phyloP scores from a whole-genome alignment of 2,329 filamentous ascomycete species.

The Aureobasidium sp. region DNA sequence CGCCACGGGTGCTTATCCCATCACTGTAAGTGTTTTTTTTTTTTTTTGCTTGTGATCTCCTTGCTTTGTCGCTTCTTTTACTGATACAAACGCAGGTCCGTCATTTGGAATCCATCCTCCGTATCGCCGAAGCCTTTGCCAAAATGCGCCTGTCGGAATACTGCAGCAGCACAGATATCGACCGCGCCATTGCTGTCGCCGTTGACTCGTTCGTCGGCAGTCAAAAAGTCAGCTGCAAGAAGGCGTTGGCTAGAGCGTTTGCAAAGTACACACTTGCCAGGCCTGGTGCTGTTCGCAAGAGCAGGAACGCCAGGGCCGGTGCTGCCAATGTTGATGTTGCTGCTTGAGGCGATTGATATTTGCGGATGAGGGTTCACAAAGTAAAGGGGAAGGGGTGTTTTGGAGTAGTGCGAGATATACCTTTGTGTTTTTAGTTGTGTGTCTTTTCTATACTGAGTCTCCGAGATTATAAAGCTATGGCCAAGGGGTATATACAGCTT shows the following conservation, averaged over 20 bases:
- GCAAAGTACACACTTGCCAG: slow-evolving; percentile 69
- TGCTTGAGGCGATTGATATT: slow-evolving; percentile 6
- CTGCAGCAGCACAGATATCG: slow-evolving; percentile 82
- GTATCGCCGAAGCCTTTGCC: slow-evolving; percentile 88
- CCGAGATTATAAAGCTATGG: not conserved
- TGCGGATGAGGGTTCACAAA: not conserved
- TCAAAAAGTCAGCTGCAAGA: slow-evolving; percentile 97
- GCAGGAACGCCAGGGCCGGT: slow-evolving; percentile 2
- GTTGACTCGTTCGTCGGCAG: slow-evolving; percentile 93
- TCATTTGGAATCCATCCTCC: slow-evolving; percentile 95
- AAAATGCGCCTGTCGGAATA: slow-evolving; percentile 98
- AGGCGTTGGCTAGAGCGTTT: slow-evolving; percentile 86
- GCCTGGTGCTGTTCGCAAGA: slow-evolving; percentile 32
- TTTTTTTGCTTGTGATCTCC: not conserved
- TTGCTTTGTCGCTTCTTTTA: slow-evolving; percentile 19
- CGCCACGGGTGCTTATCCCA: slow-evolving; percentile 93
- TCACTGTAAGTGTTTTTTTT: slow-evolving; percentile 64
- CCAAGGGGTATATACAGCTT: not conserved
- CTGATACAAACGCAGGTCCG: slow-evolving; percentile 59
- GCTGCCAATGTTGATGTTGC: slow-evolving; percentile 16
- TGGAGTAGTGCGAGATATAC: slow-evolving; percentile 1
- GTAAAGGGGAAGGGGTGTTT: not conserved
- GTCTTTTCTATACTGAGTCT: not conserved
- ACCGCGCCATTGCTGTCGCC: slow-evolving; percentile 93
- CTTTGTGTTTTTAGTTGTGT: not conserved